Percentiles rank a stretch among this genome's conserved stretches.
These are phyloP conservation scores for Uronychia binucleata DNA, from an alignment of 73 alveolate species.

Conservation along the genomic window DNA sequence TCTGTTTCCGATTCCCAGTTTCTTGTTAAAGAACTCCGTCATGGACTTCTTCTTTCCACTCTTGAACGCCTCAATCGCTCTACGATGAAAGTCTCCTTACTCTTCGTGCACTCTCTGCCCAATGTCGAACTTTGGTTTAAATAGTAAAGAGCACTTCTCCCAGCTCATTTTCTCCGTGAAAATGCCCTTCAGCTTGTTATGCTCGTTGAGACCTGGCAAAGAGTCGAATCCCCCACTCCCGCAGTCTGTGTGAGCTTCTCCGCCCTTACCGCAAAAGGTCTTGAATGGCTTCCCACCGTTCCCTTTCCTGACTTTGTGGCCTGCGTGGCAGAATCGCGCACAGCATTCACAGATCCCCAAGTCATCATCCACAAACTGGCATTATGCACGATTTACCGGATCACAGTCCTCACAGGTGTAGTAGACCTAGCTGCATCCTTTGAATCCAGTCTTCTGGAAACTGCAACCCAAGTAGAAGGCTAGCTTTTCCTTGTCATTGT, in stretches of 20 bases:
- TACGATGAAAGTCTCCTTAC: neutral
- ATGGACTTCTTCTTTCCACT: neutral
- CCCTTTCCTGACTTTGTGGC: conserved; percentile 9
- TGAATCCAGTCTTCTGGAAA: conserved; percentile 6
- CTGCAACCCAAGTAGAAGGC: conserved; percentile 14
- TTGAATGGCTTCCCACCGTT: neutral
- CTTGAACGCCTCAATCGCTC: neutral
- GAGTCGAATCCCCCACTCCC: conserved; percentile 8
- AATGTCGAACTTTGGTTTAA: neutral
- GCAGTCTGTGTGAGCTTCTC: neutral
- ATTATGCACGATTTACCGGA: neutral
- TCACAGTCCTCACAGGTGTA: conserved; percentile 10
- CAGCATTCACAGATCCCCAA: conserved; percentile 10
- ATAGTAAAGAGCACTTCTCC: neutral
- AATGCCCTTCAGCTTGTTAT: neutral
- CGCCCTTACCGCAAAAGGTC: neutral
- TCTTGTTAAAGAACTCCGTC: neutral
- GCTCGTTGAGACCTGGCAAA: neutral
- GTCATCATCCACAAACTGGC: neutral
- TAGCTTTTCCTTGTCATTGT: neutral
- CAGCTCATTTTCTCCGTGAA: neutral
- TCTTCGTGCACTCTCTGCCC: neutral
- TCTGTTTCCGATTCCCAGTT: neutral
- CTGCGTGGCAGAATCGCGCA: conserved; percentile 25
- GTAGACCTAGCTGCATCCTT: neutral